Base-by-base conservation (phyloP, 2,329 filamentous ascomycete species). In the Trichoderma sp. region DNA sequence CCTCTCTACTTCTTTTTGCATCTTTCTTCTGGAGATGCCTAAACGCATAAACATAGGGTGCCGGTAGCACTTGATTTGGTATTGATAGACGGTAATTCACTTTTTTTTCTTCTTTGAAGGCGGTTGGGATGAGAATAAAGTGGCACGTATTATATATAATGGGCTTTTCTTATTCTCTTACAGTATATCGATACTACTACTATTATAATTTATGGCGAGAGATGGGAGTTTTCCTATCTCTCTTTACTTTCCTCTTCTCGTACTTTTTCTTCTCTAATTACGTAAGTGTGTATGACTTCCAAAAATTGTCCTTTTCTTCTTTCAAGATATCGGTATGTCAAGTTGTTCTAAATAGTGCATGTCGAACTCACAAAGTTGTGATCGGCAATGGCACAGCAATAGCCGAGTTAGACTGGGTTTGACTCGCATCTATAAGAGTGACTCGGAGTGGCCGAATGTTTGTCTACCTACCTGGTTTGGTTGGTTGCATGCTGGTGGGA, bases 81-180 rank as follows among this genome's bases (percentile, higher is more conserved):
- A 68, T 61, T 68, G 56, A 68, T 68, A 68, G 65, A 68, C 47
- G 65, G 53, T 33, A 31, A 55, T 68, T 53, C 31, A 68, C 56
- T 19, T 27, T 49, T 43, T 43, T 43, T 8, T 61, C n/a, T n/a
- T 13, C 33, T 49, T 49, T 24, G 10, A 8, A n/a, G 65, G 56
- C 60, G 53, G 60, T 68, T 49, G 57, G 43, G 57, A 68, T 40
- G 57, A 60, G 33, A 61, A 55, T 53, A 61, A 68, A 68, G 29
- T 43, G 60, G 31, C 40, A 27, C 33, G 63, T 67, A 59, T 43
- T 43, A 66, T 67, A 49, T 19, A 67, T 67, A 49, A 24, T 49
- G 47, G 63, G n/a, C 29, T 33, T 49, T 43, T 43, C 52, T 59
- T 58, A 29, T 67, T 57, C 47, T 55, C 27, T 27, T 40, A 29